A percentile compares a stretch with the other conserved stretches of the same genome.
Conservation (phyloP, 257 asterid species). For the Gentiana dahurica region DNA sequence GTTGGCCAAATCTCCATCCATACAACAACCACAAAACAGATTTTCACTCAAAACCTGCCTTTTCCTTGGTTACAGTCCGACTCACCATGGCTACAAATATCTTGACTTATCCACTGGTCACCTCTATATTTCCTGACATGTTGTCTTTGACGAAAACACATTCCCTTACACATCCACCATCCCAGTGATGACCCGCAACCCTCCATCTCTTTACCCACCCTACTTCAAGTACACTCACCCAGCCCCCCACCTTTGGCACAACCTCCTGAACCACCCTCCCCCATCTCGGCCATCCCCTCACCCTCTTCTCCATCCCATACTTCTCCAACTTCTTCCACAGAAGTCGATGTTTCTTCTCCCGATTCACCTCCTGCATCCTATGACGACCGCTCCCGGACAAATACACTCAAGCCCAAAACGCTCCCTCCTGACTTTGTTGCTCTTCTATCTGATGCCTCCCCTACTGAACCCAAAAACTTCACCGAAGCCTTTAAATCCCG, state of each 20-base stretch:
- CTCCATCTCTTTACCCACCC: neutral
- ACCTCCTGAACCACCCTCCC: neutral
- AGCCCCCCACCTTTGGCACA: neutral
- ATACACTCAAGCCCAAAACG: too few relatives aligned
- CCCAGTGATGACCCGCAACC: neutral
- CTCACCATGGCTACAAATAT: neutral
- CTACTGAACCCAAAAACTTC: neutral
- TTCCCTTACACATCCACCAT: neutral
- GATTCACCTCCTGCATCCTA: neutral
- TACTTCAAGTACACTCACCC: too few relatives aligned
- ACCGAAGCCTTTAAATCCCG: neutral
- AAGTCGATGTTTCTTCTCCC: neutral
- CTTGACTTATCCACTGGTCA: neutral
- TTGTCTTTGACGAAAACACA: neutral
- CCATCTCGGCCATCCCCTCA: neutral
- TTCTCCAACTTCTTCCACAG: neutral
- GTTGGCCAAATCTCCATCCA: neutral
- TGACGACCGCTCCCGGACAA: too few relatives aligned
- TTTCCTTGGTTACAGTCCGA: conserved; percentile 1
- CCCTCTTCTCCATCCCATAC: neutral
- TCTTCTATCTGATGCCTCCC: too few relatives aligned
- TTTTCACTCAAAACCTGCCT: neutral
- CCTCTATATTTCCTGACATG: neutral
- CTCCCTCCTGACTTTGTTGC: neutral
- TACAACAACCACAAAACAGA: neutral